Evolutionary conservation across 2,329 filamentous ascomycete species (phyloP).

Genomic region (Fusarium sp.): DNA sequence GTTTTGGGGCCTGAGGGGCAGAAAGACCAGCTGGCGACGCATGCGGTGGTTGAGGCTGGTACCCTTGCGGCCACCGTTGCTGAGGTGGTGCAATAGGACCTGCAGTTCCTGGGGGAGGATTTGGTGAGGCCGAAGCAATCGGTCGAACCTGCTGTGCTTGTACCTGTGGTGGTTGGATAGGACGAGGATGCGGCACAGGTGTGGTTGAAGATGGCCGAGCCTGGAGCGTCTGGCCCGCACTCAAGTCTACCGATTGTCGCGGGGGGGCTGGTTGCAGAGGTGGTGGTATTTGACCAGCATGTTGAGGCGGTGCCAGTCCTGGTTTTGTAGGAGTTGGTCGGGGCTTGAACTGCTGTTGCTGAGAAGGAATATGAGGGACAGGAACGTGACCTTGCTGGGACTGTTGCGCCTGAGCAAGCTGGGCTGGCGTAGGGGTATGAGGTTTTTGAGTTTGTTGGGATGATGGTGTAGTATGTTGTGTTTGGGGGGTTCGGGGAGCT

Average conservation of each 20-base stretch:
- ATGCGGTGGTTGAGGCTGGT: constrained; percentile 47
- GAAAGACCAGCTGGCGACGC: constrained; percentile 43
- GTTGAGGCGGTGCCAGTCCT: constrained; percentile 52
- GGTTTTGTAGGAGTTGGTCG: constrained; percentile 46
- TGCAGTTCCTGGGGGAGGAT: constrained; percentile 39
- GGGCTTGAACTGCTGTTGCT: constrained; percentile 40
- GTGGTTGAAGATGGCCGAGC: constrained; percentile 50
- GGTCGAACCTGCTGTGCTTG: constrained; percentile 46
- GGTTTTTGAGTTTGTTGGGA: constrained; percentile 37
- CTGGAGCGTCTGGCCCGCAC: constrained; percentile 42
- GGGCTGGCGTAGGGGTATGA: constrained; percentile 26
- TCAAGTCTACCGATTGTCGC: constrained; percentile 39
- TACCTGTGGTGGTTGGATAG: constrained; percentile 48
- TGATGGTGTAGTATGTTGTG: constrained; percentile 34
- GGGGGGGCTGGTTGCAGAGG: constrained; percentile 52
- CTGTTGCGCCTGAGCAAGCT: constrained; percentile 25
- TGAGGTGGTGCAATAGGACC: constrained; percentile 46
- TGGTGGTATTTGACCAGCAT: constrained; percentile 51
- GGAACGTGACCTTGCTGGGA: constrained; percentile 37
- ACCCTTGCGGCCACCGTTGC: constrained; percentile 51
- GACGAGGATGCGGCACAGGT: constrained; percentile 51
- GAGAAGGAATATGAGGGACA: constrained; percentile 32
- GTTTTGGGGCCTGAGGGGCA: constrained; percentile 42
- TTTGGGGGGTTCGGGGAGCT: constrained; percentile 37
- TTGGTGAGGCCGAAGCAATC: constrained; percentile 50